Conservation (phyloP, 139 green algal genomes). For the Picochlorum costavermella region DNA sequence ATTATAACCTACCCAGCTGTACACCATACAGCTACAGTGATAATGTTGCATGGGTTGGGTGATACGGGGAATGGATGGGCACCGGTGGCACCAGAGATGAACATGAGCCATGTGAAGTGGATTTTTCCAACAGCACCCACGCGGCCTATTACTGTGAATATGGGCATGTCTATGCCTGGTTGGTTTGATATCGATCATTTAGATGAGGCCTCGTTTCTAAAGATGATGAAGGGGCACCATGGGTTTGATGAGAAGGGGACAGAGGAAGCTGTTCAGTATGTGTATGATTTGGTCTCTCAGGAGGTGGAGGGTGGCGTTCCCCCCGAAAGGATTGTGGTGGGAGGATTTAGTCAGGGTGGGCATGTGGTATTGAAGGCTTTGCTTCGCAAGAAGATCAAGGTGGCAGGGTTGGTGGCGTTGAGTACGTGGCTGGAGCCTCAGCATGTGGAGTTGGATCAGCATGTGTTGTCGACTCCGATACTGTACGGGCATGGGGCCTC, state of each 20-base stretch:
- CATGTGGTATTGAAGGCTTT: constrained; percentile 31
- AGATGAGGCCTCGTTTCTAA: constrained; percentile 9
- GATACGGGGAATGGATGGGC: constrained; percentile 29
- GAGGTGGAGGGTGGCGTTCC: constrained; percentile 31
- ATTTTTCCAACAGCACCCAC: constrained; percentile 37
- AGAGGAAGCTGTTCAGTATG: constrained; percentile 18
- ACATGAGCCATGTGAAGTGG: constrained; percentile 32
- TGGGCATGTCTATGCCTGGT: constrained; percentile 33
- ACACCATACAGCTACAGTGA: constrained; percentile 16
- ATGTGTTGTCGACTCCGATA: constrained; percentile 16
- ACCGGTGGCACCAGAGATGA: constrained; percentile 21
- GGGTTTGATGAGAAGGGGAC: constrained; percentile 18
- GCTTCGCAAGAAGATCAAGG: constrained; percentile 6
- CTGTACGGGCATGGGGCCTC: constrained; percentile 29
- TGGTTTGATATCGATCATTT: constrained; percentile 46
- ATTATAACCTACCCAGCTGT: constrained; percentile 5
- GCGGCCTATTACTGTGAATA: constrained; percentile 41
- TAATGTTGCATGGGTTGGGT: constrained; percentile 41
- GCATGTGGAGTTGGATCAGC: neutral
- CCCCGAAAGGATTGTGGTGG: constrained; percentile 27
- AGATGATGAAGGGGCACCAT: constrained; percentile 25
- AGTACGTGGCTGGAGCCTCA: constrained; percentile 38
- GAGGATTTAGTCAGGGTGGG: constrained; percentile 34
- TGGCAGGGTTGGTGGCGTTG: constrained; percentile 33
- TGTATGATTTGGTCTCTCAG: constrained; percentile 20